Percentiles rank a stretch among this genome's conserved stretches.
Evolutionary conservation across 345 rosid genomes (phyloP).

Genomic region (Populus alba): DNA sequence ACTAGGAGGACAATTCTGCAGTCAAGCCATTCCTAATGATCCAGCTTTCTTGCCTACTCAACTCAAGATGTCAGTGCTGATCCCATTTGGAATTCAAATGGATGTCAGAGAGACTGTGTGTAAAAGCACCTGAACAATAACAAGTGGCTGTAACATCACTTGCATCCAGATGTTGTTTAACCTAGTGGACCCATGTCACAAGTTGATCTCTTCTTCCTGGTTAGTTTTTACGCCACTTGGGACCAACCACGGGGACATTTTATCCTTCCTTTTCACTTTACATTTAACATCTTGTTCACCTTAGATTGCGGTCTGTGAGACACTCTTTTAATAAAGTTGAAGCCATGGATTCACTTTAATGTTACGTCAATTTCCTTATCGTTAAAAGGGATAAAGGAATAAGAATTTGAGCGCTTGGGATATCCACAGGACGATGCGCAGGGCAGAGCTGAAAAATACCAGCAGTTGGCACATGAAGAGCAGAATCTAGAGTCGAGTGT

Average conservation of each 20-base stretch:
- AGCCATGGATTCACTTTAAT: slow-evolving; percentile 20
- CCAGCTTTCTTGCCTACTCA: background rate
- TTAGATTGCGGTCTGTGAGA: slow-evolving; percentile 30
- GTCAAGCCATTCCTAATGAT: background rate
- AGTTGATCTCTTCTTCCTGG: background rate
- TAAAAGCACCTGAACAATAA: background rate
- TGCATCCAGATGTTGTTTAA: slow-evolving; percentile 6
- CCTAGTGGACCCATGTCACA: slow-evolving; percentile 11
- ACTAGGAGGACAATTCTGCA: background rate
- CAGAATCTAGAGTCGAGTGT: background rate
- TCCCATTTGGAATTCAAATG: background rate
- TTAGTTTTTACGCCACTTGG: background rate
- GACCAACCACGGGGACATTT: background rate
- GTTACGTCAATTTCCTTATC: slow-evolving; percentile 8
- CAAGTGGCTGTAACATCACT: background rate
- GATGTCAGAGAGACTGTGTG: background rate
- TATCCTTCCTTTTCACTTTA: background rate
- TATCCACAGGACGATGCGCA: background rate
- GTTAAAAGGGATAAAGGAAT: background rate
- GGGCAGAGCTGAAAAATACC: background rate
- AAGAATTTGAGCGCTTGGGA: background rate
- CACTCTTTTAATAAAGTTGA: slow-evolving; percentile 27
- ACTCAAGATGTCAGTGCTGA: slow-evolving; percentile 12
- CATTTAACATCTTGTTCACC: slow-evolving; percentile 17
- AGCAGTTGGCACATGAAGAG: background rate